Conservation (phyloP, 1,139 yeast species). For the Candida pseudocylindracea region DNA sequence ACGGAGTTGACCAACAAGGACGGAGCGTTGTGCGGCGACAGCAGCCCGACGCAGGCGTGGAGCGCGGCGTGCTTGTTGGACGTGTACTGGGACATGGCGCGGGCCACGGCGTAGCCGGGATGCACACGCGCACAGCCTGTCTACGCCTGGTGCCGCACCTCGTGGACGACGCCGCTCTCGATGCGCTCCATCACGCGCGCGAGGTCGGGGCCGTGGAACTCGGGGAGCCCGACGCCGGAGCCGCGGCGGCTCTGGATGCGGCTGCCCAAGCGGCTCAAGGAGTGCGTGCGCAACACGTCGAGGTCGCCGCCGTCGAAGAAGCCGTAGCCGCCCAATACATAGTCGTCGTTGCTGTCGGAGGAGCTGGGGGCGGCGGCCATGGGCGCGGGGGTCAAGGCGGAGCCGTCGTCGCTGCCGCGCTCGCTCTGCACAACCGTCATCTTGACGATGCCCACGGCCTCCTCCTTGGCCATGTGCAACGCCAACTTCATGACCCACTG, state of each 20-base stretch:
- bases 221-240: constrained; percentile 10
- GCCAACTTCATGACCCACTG: constrained; percentile 35
- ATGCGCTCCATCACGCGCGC: no score
- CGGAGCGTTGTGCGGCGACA: constrained; percentile 62
- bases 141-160: no score
- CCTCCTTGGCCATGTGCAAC: constrained; percentile 13
- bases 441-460: neutral
- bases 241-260: neutral
- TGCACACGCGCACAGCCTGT: no score
- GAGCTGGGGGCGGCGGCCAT: neutral
- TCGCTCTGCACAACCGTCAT: neutral
- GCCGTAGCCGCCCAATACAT: constrained; percentile 47
- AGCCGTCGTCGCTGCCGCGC: neutral
- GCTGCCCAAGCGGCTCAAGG: constrained; percentile 6
- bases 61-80: constrained; percentile 72
- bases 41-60: constrained; percentile 97
- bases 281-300: constrained; percentile 11
- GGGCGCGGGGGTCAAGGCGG: neutral
- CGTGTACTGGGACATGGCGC: constrained; percentile 46
- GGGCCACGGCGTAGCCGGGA: no score
- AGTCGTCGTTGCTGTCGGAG: constrained; percentile 5
- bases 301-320: constrained; percentile 51
- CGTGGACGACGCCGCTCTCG: no score
- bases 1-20: constrained; percentile 82
- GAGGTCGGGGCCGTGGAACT: constrained; percentile 16